phyloP scores from a whole-genome alignment of 75 land plant genomes.

The Larix kaempferi region DNA sequence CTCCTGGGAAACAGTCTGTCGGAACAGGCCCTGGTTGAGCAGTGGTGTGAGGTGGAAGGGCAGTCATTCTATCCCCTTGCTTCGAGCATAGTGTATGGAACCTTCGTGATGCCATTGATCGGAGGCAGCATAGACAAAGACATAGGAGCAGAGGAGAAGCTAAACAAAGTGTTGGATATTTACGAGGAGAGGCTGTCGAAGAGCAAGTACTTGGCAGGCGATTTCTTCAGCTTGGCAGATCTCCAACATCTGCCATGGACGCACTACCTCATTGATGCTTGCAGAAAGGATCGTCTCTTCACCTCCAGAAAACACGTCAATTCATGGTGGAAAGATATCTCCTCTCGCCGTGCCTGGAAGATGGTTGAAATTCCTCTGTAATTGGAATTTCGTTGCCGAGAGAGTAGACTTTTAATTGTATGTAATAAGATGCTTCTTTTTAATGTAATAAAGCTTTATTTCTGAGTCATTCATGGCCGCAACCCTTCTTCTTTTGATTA shows the following conservation, averaged over 20 bases:
- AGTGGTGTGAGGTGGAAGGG: constrained; percentile 26
- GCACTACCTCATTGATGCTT: constrained; percentile 18
- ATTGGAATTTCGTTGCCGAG: too few relatives aligned
- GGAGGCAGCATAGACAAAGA: constrained; percentile 18
- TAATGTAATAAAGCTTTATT: too few relatives aligned
- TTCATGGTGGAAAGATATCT: constrained; percentile 47
- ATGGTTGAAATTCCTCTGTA: constrained; percentile 9
- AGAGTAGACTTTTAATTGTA: too few relatives aligned
- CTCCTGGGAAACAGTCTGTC: constrained; percentile 5
- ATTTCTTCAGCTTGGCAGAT: constrained; percentile 51
- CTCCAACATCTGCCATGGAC: constrained; percentile 39
- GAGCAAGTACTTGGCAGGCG: constrained; percentile 49
- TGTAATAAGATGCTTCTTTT: too few relatives aligned
- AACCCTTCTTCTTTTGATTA: too few relatives aligned
- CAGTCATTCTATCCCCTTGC: constrained; percentile 16
- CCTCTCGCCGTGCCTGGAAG: constrained; percentile 37
- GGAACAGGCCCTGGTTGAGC: constrained; percentile 20
- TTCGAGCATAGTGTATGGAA: constrained; percentile 14
- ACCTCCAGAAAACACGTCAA: constrained; percentile 35
- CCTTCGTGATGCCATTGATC: constrained; percentile 1
- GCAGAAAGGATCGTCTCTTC: constrained; percentile 14
- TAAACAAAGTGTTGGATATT: constrained; percentile 51
- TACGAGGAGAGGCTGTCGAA: constrained; percentile 40
- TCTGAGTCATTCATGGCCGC: too few relatives aligned
- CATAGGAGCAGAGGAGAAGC: constrained; percentile 29